Conservation (phyloP, 2,329 filamentous ascomycete species). For the Fusarium brevicatenulatum region DNA sequence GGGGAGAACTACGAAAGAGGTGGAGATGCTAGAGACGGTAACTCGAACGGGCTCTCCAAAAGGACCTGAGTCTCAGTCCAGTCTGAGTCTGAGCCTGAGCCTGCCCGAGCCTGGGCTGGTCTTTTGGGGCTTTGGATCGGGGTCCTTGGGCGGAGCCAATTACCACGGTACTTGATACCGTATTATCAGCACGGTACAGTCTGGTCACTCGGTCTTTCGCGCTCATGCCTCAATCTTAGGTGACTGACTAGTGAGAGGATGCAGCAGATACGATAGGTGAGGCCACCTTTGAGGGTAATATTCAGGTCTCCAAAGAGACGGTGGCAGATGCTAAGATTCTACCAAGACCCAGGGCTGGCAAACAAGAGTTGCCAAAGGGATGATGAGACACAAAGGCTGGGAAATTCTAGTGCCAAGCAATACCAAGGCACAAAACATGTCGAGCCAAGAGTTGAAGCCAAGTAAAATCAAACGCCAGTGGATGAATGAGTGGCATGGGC, state of each 20-base stretch:
- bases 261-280: conserved; percentile 14
- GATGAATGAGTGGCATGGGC: conserved; percentile 6
- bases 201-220: conserved; percentile 10
- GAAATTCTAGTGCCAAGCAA: conserved; percentile 25
- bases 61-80: conserved; percentile 20
- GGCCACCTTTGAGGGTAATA: conserved; percentile 11
- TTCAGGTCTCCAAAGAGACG: conserved; percentile 5
- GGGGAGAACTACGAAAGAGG: conserved; percentile 20
- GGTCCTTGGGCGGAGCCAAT: conserved; percentile 2
- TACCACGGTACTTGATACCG: conserved; percentile 20
- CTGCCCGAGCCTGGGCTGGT: conserved; percentile 13
- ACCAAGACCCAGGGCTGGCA: conserved; percentile 14
- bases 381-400: conserved; percentile 26
- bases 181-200: conserved; percentile 30
- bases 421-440: conserved; percentile 34
- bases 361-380: conserved; percentile 25
- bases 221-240: neutral
- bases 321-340: conserved; percentile 24
- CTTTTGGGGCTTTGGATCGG: conserved; percentile 34
- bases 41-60: conserved; percentile 31
- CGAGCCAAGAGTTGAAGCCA: conserved; percentile 34
- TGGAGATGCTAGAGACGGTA: conserved; percentile 32
- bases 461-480: conserved; percentile 28
- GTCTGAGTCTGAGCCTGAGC: neutral
- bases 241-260: conserved; percentile 2